Conservation (phyloP, 148 eudicot genomes). For the Salicornia ramosissima region DNA sequence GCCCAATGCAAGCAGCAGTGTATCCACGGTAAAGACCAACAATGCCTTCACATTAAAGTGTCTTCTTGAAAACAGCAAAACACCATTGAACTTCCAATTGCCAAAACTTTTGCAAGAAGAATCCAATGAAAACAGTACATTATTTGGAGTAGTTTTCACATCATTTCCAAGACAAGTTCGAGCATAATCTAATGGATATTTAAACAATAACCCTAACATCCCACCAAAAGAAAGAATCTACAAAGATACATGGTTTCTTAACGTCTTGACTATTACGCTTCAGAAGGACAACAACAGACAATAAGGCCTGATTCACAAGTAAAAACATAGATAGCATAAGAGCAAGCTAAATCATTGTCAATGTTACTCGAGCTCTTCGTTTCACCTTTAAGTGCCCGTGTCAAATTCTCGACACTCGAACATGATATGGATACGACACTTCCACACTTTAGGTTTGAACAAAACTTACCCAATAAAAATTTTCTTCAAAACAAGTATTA, state of each 20-base stretch:
- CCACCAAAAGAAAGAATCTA: neutral
- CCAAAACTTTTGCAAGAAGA: neutral
- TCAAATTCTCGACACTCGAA: no score
- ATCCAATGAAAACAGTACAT: constrained; percentile 11
- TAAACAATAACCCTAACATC: neutral
- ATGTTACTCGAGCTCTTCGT: no score
- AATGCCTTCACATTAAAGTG: constrained; percentile 24
- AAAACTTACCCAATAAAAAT: no score
- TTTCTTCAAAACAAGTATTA: no score
- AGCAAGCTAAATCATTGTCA: neutral
- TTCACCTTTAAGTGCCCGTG: no score
- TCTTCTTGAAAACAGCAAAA: constrained; percentile 26
- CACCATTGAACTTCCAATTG: constrained; percentile 23
- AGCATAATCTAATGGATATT: constrained; percentile 18
- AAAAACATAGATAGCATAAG: neutral
- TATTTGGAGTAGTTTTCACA: constrained; percentile 7
- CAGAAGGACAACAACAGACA: neutral
- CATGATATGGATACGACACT: no score
- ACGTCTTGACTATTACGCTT: neutral
- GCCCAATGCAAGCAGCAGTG: constrained; percentile 10
- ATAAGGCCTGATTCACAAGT: constrained; percentile 12
- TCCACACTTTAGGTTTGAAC: no score
- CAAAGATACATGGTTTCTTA: neutral
- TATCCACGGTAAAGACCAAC: constrained; percentile 29
- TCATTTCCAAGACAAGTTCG: constrained; percentile 20